phyloP scores from a whole-genome alignment of 768 basidiomycete species.

The Naganishia vaughanmartiniae region DNA sequence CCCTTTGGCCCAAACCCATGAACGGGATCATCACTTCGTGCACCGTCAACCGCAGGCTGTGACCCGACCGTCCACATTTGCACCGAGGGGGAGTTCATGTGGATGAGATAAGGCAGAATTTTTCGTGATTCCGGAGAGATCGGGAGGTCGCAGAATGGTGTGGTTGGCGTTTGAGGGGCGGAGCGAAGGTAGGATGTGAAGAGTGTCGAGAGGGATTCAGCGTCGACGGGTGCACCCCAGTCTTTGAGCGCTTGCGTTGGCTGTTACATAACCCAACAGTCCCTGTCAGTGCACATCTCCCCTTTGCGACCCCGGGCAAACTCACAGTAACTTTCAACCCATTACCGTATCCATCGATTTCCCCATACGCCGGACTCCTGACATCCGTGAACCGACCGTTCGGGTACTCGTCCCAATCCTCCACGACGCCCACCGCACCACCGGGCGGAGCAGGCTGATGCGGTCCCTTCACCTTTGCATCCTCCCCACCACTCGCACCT shows the following conservation, averaged over 20 bases:
- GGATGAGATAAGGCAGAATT: constrained; percentile 74
- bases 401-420: constrained; percentile 54
- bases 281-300: constrained; percentile 11
- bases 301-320: neutral
- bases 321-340: constrained; percentile 51
- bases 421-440: constrained; percentile 26
- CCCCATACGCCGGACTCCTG: constrained; percentile 52
- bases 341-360: constrained; percentile 53
- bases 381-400: constrained; percentile 54
- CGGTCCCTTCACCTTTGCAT: constrained; percentile 6
- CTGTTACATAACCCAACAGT: constrained; percentile 52
- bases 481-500: neutral
- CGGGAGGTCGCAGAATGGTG: constrained; percentile 83
- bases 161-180: constrained; percentile 66
- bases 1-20: constrained; percentile 91
- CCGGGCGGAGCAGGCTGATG: constrained; percentile 36
- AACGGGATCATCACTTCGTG: constrained; percentile 66
- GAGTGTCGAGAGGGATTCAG: constrained; percentile 70
- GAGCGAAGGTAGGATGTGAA: constrained; percentile 75
- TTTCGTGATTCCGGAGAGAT: constrained; percentile 75
- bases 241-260: constrained; percentile 63
- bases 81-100: constrained; percentile 61
- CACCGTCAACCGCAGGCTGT: constrained; percentile 87
- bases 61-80: constrained; percentile 97
- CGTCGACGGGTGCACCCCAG: constrained; percentile 72